These are phyloP conservation scores for Kurtzmaniella quercitrusa DNA, from an alignment of 1,139 yeast species.

Conservation along the genomic window DNA sequence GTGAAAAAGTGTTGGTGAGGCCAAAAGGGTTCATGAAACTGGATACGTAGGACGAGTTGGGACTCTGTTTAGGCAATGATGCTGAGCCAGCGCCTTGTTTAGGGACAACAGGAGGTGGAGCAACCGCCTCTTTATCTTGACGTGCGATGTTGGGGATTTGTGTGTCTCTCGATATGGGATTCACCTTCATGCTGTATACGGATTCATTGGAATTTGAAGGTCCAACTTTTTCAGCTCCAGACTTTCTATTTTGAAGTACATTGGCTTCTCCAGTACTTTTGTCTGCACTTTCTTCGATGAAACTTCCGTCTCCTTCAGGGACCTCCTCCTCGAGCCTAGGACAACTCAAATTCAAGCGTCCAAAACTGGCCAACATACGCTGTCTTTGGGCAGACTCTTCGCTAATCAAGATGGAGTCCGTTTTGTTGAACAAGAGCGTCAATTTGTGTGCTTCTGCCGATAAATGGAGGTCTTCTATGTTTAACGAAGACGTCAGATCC, in stretches of 20 bases:
- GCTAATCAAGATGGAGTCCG: constrained; percentile 29
- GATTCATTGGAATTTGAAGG: too few species aligned
- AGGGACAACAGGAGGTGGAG: not conserved
- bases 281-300: not conserved
- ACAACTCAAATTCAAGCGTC: constrained; percentile 13
- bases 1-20: not conserved
- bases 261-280: too few species aligned
- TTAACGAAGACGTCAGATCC: constrained; percentile 5
- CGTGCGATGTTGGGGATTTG: too few species aligned
- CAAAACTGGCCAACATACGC: constrained; percentile 23
- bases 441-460: constrained; percentile 49
- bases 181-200: too few species aligned
- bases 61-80: too few species aligned
- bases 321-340: not conserved
- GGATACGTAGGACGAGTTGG: not conserved
- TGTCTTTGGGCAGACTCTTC: constrained; percentile 41
- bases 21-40: not conserved
- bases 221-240: too few species aligned
- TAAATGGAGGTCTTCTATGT: constrained; percentile 18
- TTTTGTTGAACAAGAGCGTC: constrained; percentile 33
- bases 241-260: too few species aligned
- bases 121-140: too few species aligned
- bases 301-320: not conserved
- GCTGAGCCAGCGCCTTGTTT: not conserved
- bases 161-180: too few species aligned